phyloP scores from a whole-genome alignment of 192 early-diverging fungal genomes.

The Diversispora epigaea region DNA sequence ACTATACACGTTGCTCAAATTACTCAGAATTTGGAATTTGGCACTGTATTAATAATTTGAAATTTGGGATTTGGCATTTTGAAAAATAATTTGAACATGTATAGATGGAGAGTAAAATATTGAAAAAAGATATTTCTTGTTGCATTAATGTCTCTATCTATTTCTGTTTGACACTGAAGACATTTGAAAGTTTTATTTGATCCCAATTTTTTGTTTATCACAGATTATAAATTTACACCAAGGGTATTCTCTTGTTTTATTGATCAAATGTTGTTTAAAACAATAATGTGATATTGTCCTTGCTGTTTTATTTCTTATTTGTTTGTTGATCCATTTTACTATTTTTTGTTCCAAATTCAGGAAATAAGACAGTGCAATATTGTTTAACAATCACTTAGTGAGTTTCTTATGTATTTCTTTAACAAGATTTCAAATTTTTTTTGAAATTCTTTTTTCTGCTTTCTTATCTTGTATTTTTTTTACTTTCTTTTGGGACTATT shows the following conservation, averaged over 20 bases:
- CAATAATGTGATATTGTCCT: too few relatives aligned
- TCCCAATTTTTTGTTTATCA: neutral
- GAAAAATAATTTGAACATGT: too few relatives aligned
- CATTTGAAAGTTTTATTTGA: neutral
- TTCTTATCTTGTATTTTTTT: neutral
- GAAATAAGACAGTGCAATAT: too few relatives aligned
- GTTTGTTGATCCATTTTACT: neutral
- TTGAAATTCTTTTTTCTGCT: neutral
- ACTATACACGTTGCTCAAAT: too few relatives aligned
- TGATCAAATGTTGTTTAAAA: neutral
- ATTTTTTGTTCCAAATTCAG: neutral
- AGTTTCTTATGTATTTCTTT: too few relatives aligned
- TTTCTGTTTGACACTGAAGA: neutral
- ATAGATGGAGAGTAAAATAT: neutral
- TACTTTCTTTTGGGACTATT: neutral
- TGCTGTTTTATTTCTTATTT: neutral
- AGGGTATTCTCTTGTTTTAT: neutral
- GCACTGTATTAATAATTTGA: too few relatives aligned
- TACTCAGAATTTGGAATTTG: too few relatives aligned
- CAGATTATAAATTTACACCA: neutral
- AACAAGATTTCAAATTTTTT: neutral
- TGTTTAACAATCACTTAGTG: too few relatives aligned
- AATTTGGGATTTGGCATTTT: too few relatives aligned
- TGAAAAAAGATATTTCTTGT: neutral
- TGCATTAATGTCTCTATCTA: neutral